phyloP scores from a whole-genome alignment of 345 rosid species.

The Salix arbutifolia region DNA sequence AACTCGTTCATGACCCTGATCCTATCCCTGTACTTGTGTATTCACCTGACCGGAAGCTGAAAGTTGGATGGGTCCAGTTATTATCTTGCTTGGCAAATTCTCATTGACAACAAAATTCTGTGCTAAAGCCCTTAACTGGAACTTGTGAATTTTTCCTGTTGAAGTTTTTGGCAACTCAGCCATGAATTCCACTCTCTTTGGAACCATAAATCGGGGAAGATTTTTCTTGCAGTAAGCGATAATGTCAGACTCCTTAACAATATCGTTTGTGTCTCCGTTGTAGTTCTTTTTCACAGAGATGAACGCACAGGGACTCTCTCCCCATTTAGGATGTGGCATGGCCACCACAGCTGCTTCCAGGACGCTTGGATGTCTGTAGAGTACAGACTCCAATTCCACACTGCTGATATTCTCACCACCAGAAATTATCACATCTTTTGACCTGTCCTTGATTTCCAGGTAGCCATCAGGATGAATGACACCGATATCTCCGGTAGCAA shows the following conservation, averaged over 20 bases:
- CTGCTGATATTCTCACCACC: constrained; percentile 51
- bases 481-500: constrained; percentile 41
- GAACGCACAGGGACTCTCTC: constrained; percentile 49
- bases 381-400: constrained; percentile 39
- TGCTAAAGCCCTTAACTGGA: constrained; percentile 32
- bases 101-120: constrained; percentile 6
- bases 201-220: constrained; percentile 39
- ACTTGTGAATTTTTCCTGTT: constrained; percentile 37
- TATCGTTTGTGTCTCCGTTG: constrained; percentile 13
- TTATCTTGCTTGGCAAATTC: background rate
- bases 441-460: constrained; percentile 42
- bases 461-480: constrained; percentile 51
- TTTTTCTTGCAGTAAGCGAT: constrained; percentile 30
- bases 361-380: constrained; percentile 39
- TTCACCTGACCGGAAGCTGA: background rate
- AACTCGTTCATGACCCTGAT: constrained; percentile 4
- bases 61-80: background rate
- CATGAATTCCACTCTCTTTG: constrained; percentile 39
- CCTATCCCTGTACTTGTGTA: background rate
- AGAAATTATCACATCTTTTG: constrained; percentile 45
- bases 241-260: constrained; percentile 29
- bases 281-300: constrained; percentile 18
- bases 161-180: constrained; percentile 35
- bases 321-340: constrained; percentile 41
- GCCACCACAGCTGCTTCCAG: constrained; percentile 50